Evolutionary conservation across 306 rosid genomes (phyloP).

Genomic region (Inga oerstediana): DNA sequence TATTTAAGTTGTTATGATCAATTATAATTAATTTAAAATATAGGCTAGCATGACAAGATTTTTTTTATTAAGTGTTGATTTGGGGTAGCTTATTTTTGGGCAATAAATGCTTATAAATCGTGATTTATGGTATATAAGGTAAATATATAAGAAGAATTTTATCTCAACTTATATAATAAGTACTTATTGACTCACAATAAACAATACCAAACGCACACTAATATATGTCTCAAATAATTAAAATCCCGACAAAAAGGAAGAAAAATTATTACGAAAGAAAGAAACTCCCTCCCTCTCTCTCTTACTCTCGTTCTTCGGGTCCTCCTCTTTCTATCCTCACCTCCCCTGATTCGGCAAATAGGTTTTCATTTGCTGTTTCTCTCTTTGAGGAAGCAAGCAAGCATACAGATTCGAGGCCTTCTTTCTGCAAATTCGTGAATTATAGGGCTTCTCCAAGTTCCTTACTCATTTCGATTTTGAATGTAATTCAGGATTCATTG

Average conservation of each 20-base stretch:
- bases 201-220: too few relatives aligned
- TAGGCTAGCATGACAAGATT: too few relatives aligned
- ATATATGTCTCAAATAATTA: not conserved
- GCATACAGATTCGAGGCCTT: constrained; percentile 33
- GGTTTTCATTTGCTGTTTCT: constrained; percentile 32
- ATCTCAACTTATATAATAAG: too few relatives aligned
- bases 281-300: constrained; percentile 24
- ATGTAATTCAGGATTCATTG: constrained; percentile 39
- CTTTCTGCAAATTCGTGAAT: constrained; percentile 23
- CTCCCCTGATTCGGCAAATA: constrained; percentile 46
- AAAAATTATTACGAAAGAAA: not conserved
- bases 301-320: constrained; percentile 15
- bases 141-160: too few relatives aligned
- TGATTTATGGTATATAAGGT: too few relatives aligned
- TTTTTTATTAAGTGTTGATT: not conserved
- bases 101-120: too few relatives aligned
- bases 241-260: not conserved
- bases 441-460: constrained; percentile 9
- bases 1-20: too few relatives aligned
- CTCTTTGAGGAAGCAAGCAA: constrained; percentile 33
- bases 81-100: too few relatives aligned
- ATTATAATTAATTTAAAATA: too few relatives aligned
- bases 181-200: too few relatives aligned
- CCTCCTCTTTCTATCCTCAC: constrained; percentile 46
- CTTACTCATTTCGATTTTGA: constrained; percentile 34